Base-by-base conservation (phyloP, 352 stramenopile species). In the Phytopythium kandeliae region DNA sequence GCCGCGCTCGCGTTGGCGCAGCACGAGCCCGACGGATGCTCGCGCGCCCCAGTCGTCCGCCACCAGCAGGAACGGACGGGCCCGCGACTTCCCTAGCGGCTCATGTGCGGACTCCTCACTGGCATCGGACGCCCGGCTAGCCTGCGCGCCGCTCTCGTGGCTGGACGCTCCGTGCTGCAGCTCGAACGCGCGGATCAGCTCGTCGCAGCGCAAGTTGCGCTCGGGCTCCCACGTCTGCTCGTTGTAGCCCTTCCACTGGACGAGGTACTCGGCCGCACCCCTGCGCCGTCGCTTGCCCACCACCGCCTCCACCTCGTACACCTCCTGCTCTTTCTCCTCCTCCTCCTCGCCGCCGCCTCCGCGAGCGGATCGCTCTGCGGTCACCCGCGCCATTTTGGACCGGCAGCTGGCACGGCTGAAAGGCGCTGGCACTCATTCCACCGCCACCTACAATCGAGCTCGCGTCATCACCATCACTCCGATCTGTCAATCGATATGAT, bases 11-110 rank as follows among this genome's bases (percentile, higher is more conserved):
- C 19, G 9, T 5, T 38, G 65, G 19, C 55, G 59, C 52, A 72
- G 25, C 41, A 68, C 35, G 44, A 75, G 66, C 40, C 70, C 55
- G 48, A 40, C 26, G 6, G 52, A 53, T 6, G 46, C 11, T 2
- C 22, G 28, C 0, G 8, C 3, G 41, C 31, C 46, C 46, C 46
- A 51, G 21, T 33, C 31, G 46, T 42, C 31, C 25, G 31, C 46
- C 19, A 42, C 46, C 21, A 51, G 15, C 4, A 51, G 4, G 31
- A 51, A 33, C 31, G 31, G 28, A 17, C 6, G 13, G 22, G n/a
- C n/a, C n/a, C n/a, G n/a, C n/a, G n/a, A n/a, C n/a, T n/a, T n/a
- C n/a, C n/a, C n/a, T n/a, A n/a, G n/a, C n/a, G n/a, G n/a, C n/a
- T n/a, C n/a, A n/a, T n/a, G n/a, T n/a, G n/a, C n/a, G n/a, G n/a